Evolutionary conservation across 208 protist genomes (phyloP).

Genomic region (Giardia muris): DNA sequence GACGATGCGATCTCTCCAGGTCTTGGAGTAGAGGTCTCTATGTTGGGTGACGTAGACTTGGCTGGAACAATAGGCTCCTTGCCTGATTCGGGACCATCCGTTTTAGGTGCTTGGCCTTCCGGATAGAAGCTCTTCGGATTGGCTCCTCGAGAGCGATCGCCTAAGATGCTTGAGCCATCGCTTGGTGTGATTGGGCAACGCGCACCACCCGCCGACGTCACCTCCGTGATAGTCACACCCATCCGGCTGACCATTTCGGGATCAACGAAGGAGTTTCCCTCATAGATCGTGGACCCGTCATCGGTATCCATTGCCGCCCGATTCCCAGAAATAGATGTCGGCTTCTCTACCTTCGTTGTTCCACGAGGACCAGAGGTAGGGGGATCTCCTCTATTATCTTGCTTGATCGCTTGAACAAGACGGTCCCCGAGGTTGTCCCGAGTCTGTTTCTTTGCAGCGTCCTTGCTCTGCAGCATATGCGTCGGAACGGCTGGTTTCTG

Average conservation of each 20-base stretch:
- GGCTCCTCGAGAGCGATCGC: neutral
- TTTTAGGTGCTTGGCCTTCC: too few relatives aligned
- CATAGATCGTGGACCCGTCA: neutral
- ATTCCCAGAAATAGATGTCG: neutral
- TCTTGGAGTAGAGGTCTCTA: too few relatives aligned
- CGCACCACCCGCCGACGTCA: neutral
- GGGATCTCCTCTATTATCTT: neutral
- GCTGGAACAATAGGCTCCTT: too few relatives aligned
- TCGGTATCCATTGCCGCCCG: neutral
- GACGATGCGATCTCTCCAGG: too few relatives aligned
- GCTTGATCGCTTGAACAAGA: neutral
- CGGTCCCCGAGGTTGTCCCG: neutral
- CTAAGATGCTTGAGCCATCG: neutral
- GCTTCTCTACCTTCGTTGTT: neutral
- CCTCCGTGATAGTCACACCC: neutral
- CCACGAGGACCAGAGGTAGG: neutral
- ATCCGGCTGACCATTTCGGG: neutral
- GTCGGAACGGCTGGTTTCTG: neutral
- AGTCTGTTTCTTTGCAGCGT: neutral
- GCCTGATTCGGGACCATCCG: too few relatives aligned
- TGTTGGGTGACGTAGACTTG: too few relatives aligned
- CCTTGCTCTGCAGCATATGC: neutral
- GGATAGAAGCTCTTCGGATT: slow-evolving; percentile 1
- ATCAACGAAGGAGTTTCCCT: neutral
- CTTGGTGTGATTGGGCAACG: neutral